Base-by-base conservation (phyloP, 345 rosid species). In the Sisymbrium irio region DNA sequence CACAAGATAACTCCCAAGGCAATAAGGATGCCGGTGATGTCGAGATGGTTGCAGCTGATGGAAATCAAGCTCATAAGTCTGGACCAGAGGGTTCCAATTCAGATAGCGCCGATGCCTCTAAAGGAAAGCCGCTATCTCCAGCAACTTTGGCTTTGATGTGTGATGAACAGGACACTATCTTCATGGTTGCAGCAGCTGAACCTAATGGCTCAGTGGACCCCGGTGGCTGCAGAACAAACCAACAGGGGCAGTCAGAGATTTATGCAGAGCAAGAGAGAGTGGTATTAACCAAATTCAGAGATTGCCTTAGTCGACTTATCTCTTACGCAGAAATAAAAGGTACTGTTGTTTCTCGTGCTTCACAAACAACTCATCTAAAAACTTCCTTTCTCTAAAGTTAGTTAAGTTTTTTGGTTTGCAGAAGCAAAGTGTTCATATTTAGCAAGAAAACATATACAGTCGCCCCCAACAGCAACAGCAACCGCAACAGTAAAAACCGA, bases 61-160 rank as follows among this genome's bases (percentile, higher is more conserved):
- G 75, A 68, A 82, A 83, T 75, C 87, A 71, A 74, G 81, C 70
- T 51, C 85, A 86, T 73, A 86, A 87, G 82, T 44, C 20, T 77
- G 85, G 73, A 51, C 76, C 68, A 37, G 87, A 83, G 55, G 84
- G 81, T 73, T 84, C 82, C 18, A 77, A 70, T 64, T 81, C 82
- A 28, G 96, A 85, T 63, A 85, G 88, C 55, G 79, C 66, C 41
- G 92, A 87, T 79, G 82, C 69, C 39, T 82, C 87, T 59, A 88
- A 86, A 81, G 85, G 73, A 46, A 86, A 91, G 72, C 97, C 99
- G 11, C 83, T 96, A 85, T 96, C 98, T 71, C 99, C 99, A 47
- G 98, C 93, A 78, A 96, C 99, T 46, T 80, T 96, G 86, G 99
- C 92, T 64, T 83, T 96, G 79, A 96, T 96, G 99, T 96, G 99